Percentiles rank a stretch among this genome's conserved stretches.
These are phyloP conservation scores for Phaeolepiota aurea DNA, from an alignment of 768 basidiomycete genomes.

Conservation along the genomic window DNA sequence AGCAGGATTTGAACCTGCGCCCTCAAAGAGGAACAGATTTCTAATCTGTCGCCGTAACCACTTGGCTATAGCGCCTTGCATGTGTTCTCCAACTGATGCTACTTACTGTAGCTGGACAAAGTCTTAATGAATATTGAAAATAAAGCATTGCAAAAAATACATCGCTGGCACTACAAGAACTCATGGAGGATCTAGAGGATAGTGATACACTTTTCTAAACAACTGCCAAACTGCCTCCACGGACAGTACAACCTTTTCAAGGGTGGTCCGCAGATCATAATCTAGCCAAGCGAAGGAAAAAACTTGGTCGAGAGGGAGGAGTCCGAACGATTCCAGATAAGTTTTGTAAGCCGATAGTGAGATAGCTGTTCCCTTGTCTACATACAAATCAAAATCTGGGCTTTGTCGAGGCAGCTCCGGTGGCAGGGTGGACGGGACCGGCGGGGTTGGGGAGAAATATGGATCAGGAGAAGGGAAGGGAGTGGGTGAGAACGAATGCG, in stretches of 20 bases:
- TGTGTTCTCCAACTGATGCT: conserved; percentile 8
- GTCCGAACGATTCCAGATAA: conserved; percentile 15
- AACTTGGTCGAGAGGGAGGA: conserved; percentile 19
- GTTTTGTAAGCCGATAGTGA: conserved; percentile 3
- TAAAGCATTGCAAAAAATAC: conserved; percentile 2
- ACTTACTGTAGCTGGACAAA: conserved; percentile 1
- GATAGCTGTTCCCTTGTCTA: neutral
- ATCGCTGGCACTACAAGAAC: neutral
- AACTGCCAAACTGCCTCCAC: conserved; percentile 37
- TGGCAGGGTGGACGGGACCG: neutral
- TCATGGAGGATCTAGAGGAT: conserved; percentile 45
- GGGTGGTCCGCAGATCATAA: conserved; percentile 12
- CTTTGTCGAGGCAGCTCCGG: neutral
- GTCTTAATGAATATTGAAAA: conserved; percentile 5
- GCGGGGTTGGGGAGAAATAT: conserved; percentile 1
- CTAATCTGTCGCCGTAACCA: conserved; percentile 72
- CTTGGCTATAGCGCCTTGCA: conserved; percentile 52
- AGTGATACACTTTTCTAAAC: conserved; percentile 44
- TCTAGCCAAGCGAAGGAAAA: conserved; percentile 25
- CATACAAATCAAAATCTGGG: conserved; percentile 2
- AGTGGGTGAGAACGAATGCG: no score
- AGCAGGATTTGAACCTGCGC: conserved; percentile 6
- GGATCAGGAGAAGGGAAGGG: no score
- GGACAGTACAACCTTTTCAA: conserved; percentile 27
- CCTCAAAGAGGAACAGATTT: conserved; percentile 5